phyloP scores from a whole-genome alignment of 75 land plant species.

The Cupressus sempervirens region DNA sequence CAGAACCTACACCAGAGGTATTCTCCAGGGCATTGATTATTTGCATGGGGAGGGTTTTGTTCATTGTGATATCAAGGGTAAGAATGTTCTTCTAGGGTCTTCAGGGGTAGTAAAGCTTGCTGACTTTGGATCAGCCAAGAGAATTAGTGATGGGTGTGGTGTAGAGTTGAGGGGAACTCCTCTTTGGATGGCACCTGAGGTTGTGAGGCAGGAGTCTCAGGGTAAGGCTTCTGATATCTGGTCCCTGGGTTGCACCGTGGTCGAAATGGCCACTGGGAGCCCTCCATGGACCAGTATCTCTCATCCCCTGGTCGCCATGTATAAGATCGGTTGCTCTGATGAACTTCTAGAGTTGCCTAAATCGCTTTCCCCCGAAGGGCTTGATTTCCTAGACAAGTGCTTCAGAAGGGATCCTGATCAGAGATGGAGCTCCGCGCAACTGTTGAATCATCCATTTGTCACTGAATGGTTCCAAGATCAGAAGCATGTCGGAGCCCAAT shows the following conservation, averaged over 20 bases:
- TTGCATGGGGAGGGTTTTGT: slow-evolving; percentile 42
- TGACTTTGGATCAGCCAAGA: slow-evolving; percentile 58
- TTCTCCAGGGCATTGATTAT: slow-evolving; percentile 43
- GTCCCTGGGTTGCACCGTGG: slow-evolving; percentile 41
- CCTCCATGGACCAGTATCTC: slow-evolving; percentile 29
- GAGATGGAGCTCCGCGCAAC: slow-evolving; percentile 29
- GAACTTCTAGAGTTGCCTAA: slow-evolving; percentile 22
- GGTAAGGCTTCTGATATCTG: slow-evolving; percentile 35
- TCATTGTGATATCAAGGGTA: slow-evolving; percentile 65
- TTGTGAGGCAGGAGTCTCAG: slow-evolving; percentile 22
- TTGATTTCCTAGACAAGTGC: slow-evolving; percentile 36
- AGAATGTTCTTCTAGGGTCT: slow-evolving; percentile 44
- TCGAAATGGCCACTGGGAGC: slow-evolving; percentile 35
- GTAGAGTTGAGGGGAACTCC: slow-evolving; percentile 29
- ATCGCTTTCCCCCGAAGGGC: slow-evolving; percentile 19
- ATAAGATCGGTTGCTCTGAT: slow-evolving; percentile 24
- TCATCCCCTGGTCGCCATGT: slow-evolving; percentile 18
- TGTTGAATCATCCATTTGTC: slow-evolving; percentile 31
- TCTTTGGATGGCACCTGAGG: slow-evolving; percentile 43
- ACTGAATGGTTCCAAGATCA: neutral
- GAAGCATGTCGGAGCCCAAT: neutral
- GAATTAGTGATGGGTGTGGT: neutral
- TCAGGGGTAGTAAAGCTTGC: slow-evolving; percentile 44
- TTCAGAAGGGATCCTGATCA: slow-evolving; percentile 26
- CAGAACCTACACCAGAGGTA: slow-evolving; percentile 36